phyloP scores from a whole-genome alignment of 306 rosid species.

The Vachellia collinsii region DNA sequence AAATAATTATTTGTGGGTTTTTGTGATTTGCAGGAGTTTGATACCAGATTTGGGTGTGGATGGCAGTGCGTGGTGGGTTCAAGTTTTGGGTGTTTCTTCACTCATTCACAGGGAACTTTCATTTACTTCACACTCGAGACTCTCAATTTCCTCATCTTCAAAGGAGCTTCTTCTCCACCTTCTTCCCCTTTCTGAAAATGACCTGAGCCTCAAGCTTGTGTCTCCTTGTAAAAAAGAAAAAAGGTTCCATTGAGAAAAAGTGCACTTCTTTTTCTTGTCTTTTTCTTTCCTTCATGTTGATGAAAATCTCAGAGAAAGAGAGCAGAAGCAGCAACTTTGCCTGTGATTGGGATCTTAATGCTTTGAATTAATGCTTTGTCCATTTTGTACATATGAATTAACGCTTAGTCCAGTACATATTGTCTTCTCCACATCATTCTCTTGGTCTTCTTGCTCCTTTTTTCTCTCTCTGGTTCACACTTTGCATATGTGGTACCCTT shows the following conservation, averaged over 20 bases:
- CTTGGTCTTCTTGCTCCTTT: not conserved
- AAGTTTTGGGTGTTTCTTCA: slow-evolving; percentile 94
- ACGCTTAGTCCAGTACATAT: slow-evolving; percentile 19
- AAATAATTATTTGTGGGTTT: not conserved
- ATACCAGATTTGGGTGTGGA: slow-evolving; percentile 69
- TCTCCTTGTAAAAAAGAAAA: slow-evolving; percentile 32
- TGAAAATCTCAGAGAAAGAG: not conserved
- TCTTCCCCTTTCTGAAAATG: slow-evolving; percentile 31
- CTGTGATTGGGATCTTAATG: not conserved
- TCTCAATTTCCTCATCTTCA: slow-evolving; percentile 84
- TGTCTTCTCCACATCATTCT: slow-evolving; percentile 1
- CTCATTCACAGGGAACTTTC: slow-evolving; percentile 86
- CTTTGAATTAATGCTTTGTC: not conserved
- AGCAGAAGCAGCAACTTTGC: not conserved
- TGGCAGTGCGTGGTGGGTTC: slow-evolving; percentile 99
- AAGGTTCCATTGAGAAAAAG: slow-evolving; percentile 17
- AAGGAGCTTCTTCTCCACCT: slow-evolving; percentile 58
- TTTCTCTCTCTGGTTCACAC: not conserved
- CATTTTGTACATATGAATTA: slow-evolving; percentile 39
- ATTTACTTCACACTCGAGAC: slow-evolving; percentile 83
- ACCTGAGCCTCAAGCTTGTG: slow-evolving; percentile 3
- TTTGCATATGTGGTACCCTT: slow-evolving; percentile 17
- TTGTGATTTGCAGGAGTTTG: slow-evolving; percentile 70
- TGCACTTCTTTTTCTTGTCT: slow-evolving; percentile 4
- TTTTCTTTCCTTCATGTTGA: not conserved